Evolutionary conservation across 192 early-diverging fungal species (phyloP), one percentile per base, ranked within the genome.

Genomic region (Gryganskiella cystojenkinii): DNA sequence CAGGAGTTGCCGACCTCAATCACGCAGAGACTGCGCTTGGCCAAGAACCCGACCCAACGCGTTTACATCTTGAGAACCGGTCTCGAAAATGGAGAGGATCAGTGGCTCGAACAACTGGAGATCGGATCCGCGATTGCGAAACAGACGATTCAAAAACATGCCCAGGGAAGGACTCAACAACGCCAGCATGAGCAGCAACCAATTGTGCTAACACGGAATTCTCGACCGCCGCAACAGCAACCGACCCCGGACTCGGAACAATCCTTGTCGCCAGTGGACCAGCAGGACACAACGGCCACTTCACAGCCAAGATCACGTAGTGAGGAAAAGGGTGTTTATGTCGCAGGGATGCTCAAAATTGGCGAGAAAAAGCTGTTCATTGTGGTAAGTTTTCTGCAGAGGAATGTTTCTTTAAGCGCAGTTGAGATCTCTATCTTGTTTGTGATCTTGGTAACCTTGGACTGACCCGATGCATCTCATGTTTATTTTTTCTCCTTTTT

Each of bases 331-430:
- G 69, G 69, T 6, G 68, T 66, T 15, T 62, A 61, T 54, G 63
- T 81, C 46, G 80, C 71, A 17, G 80, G 80, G 43, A 81, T 81
- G 57, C 68, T 81, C n/a, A 81, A 81, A 49, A 75, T 81, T 25
- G 80, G 80, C 27, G 69, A 67, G 31, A 81, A 81, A 51, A 81
- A 76, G 62, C 60, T 81, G 2, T 81, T 81, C 49, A 59, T 81
- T 27, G 63, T 81, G 67, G 80, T 81, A 75, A 50, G 67, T 37
- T 28, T 14, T 52, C 54, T 57, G 8, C 34, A 42, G 30, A 25
- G 19, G 34, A 27, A 47, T 53, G 24, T 53, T 43, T 52, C 24
- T 27, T 42, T 50, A 56, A 3, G 20, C 17, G 64, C 25, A 45
- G 27, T 56, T 58, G 35, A n/a, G 31, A 37, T 20, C 25, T 57